These are phyloP conservation scores for Citrus cavaleriei DNA, from an alignment of 345 rosid genomes.

Conservation along the genomic window DNA sequence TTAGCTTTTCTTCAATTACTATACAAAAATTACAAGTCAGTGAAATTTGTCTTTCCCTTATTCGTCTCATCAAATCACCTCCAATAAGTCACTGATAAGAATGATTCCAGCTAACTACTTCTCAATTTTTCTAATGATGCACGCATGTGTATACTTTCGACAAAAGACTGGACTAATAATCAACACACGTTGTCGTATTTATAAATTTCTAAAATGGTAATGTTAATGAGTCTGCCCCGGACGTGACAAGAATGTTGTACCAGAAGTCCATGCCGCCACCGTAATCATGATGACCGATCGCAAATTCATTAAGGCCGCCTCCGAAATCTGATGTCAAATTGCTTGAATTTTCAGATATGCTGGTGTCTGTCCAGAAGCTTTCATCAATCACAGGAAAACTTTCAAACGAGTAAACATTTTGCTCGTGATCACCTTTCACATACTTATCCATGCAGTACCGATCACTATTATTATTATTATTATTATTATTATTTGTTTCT, in stretches of 20 bases:
- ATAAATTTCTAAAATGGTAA: neutral
- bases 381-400: constrained; percentile 51
- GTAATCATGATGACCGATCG: neutral
- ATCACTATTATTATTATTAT: too few relatives aligned
- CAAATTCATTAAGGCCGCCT: constrained; percentile 12
- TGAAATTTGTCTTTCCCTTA: too few relatives aligned
- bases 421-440: constrained; percentile 16
- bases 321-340: constrained; percentile 5
- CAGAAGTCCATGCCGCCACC: constrained; percentile 58
- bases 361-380: constrained; percentile 60
- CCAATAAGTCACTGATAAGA: too few relatives aligned
- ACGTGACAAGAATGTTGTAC: constrained; percentile 51
- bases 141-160: too few relatives aligned
- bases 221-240: constrained; percentile 38
- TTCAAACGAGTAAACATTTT: constrained; percentile 29
- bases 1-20: too few relatives aligned
- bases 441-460: neutral
- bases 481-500: constrained; percentile 7
- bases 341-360: constrained; percentile 17
- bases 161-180: neutral
- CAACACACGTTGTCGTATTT: too few relatives aligned
- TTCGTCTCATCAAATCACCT: too few relatives aligned
- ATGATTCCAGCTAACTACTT: too few relatives aligned
- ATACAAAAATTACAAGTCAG: too few relatives aligned
- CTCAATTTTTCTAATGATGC: too few relatives aligned